Evolutionary conservation across 441 rosid species (phyloP), one percentile per base, ranked within the genome.

Genomic region (Melastoma candidum): DNA sequence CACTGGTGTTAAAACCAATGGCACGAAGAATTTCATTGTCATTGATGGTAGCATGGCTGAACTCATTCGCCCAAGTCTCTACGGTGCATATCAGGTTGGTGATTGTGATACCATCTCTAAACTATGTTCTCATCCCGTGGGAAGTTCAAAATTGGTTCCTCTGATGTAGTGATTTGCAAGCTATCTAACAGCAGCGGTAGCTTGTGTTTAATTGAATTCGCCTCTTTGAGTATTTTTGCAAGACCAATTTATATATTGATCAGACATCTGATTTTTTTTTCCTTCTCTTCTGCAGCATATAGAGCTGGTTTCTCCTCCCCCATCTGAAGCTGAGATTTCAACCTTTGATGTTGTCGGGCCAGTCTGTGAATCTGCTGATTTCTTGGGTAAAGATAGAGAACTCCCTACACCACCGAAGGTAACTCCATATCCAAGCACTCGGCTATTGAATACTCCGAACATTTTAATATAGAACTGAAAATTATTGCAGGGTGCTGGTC

Each of bases 1-100:
- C 14, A 93, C 87, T n/a, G 97, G 99, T 43, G 99, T 89, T 49
- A 93, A 93, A 74, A 87, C 90, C 0, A 93, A 93, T 58, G 96
- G 99, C 60, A 81, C 99, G 41, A 93, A 87, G 68, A 89, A 82
- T 62, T 84, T 93, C 66, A 64, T 93, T 12, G 95, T 90, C 54
- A 83, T 90, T 52, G 97, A 93, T 75, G 97, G 99, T 48, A 93
- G 99, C 78, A 93, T 89, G 96, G 90, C 96, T 48, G 96, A 93
- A 65, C 95, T 89, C 24, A 93, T 93, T 70, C 99, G 97, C 49
- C 99, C 96, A 12, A 93, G 97, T 78, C 96, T 93, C 32, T 93
- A 93, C 59, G 97, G 68, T 71, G 97, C 99, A 56, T 93, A 93
- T 68, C 97, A 93, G 74, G 99, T 92, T 17, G 22, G 22, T 17